Percentiles rank a stretch among this genome's conserved stretches.
phyloP scores from a whole-genome alignment of 768 basidiomycete genomes.

The Arthromyces matolae region DNA sequence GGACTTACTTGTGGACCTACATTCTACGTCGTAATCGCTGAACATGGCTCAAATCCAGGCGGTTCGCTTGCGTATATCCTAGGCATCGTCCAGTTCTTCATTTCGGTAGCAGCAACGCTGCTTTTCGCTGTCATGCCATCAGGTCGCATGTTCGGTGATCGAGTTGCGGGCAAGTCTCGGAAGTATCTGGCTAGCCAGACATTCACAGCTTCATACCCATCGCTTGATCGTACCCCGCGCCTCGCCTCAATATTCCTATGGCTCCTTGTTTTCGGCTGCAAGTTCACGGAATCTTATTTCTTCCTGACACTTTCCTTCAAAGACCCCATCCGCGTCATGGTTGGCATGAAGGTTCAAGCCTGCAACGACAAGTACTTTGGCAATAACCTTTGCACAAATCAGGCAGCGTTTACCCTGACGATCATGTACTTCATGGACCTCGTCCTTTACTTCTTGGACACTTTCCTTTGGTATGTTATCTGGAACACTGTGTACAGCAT shows the following conservation, averaged over 20 bases:
- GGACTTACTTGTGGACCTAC: constrained; percentile 91
- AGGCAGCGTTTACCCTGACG: constrained; percentile 90
- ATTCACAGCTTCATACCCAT: constrained; percentile 93
- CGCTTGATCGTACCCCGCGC: constrained; percentile 60
- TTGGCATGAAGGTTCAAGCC: constrained; percentile 90
- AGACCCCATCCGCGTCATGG: constrained; percentile 92
- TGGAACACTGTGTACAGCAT: constrained; percentile 97
- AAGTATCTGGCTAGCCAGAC: constrained; percentile 99
- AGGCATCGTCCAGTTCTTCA: constrained; percentile 94
- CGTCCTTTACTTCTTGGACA: constrained; percentile 96
- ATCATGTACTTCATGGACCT: constrained; percentile 99
- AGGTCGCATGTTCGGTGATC: constrained; percentile 97
- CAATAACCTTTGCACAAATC: constrained; percentile 78
- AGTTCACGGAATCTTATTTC: constrained; percentile 96
- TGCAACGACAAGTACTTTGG: constrained; percentile 89
- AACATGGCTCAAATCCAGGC: constrained; percentile 47
- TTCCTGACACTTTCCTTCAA: constrained; percentile 94
- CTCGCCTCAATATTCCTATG: constrained; percentile 79
- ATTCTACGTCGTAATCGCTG: constrained; percentile 88
- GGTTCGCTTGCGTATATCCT: constrained; percentile 84
- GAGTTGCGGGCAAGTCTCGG: constrained; percentile 90
- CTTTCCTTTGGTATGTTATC: constrained; percentile 99
- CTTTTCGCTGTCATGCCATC: constrained; percentile 92
- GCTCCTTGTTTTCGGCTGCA: constrained; percentile 94
- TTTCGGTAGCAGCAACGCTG: constrained; percentile 81